A percentile compares a stretch with the other conserved stretches of the same genome.
phyloP scores from a whole-genome alignment of 306 rosid species.

The Acacia acuminata region DNA sequence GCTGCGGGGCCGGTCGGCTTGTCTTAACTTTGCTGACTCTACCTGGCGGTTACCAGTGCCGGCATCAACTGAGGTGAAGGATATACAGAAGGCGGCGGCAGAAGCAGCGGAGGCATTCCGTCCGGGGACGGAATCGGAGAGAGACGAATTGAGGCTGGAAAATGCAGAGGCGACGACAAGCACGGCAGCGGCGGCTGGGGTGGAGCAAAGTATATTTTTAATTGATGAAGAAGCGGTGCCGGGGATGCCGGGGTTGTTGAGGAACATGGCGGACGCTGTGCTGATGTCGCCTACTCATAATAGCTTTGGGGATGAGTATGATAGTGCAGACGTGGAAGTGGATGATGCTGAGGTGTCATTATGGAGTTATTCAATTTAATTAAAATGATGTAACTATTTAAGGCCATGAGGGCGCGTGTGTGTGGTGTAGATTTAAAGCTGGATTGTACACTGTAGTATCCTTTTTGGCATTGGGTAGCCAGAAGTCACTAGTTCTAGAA shows the following conservation, averaged over 20 bases:
- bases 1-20: conserved; percentile 56
- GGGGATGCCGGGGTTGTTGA: conserved; percentile 58
- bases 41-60: conserved; percentile 58
- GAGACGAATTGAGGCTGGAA: background rate
- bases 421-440: background rate
- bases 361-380: conserved; percentile 63
- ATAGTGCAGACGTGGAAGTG: conserved; percentile 47
- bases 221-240: conserved; percentile 52
- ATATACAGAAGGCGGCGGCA: conserved; percentile 67
- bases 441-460: background rate
- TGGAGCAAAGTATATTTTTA: conserved; percentile 20
- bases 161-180: background rate
- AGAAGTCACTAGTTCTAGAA: too few species aligned
- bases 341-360: conserved; percentile 56
- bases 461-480: background rate
- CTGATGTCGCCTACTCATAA: conserved; percentile 61
- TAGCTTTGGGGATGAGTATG: conserved; percentile 20
- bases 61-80: conserved; percentile 49
- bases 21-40: conserved; percentile 80
- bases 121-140: conserved; percentile 29
- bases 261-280: conserved; percentile 53
- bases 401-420: background rate
- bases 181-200: background rate
- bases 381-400: background rate
- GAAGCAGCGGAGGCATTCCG: conserved; percentile 74